Percentiles rank a stretch among this genome's conserved stretches.
Conservation (phyloP, 73 alveolate species). For the Breviolum minutum region DNA sequence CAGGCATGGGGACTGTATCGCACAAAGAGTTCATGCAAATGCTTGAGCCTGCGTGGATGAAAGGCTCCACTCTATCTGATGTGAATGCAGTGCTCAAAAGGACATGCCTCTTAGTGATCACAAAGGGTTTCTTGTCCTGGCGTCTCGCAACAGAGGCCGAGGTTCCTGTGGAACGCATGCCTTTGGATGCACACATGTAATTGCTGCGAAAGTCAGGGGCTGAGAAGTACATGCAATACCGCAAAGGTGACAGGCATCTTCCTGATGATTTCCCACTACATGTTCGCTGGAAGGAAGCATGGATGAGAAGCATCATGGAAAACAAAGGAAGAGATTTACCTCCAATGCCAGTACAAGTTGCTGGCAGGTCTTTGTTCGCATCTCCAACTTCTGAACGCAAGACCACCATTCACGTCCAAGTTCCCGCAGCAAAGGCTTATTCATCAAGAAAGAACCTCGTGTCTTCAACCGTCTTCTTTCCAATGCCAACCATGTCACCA, state of each 20-base stretch:
- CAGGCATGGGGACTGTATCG: not conserved
- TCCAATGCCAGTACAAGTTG: not conserved
- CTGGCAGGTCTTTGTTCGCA: no score
- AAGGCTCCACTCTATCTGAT: not conserved
- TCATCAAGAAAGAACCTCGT: not conserved
- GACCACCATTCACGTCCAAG: not conserved
- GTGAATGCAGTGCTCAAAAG: conserved; percentile 31
- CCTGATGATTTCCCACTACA: not conserved
- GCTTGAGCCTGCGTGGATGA: conserved; percentile 29
- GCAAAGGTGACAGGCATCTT: not conserved
- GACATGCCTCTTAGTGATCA: not conserved
- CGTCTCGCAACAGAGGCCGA: not conserved
- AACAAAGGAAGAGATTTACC: not conserved
- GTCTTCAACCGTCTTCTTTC: not conserved
- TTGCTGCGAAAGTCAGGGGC: no score
- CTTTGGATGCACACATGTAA: not conserved
- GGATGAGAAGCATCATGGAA: conserved; percentile 54
- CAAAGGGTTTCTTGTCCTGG: not conserved
- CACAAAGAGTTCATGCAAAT: not conserved
- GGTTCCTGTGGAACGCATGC: not conserved
- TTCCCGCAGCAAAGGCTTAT: not conserved
- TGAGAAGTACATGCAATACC: not conserved
- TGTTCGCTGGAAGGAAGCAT: not conserved
- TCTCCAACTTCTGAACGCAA: not conserved
- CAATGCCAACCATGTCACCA: not conserved